These are phyloP conservation scores for Ganoderma lucidum DNA, from an alignment of 1,284 basidiomycete species.

Conservation along the genomic window DNA sequence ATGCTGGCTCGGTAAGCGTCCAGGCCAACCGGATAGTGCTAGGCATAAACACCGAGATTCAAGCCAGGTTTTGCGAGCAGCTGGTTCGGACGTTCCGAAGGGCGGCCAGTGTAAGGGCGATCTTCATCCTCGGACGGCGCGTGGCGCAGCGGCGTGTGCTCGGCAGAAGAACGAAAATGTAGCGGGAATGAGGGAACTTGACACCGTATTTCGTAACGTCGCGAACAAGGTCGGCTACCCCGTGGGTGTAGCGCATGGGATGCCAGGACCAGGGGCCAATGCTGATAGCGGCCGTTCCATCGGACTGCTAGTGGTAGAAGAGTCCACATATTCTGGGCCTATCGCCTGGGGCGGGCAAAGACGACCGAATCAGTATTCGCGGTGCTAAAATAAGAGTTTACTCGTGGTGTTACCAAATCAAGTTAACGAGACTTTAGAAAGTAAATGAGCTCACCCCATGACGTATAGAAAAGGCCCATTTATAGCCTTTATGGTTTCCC, in stretches of 20 bases:
- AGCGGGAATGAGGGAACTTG: not conserved
- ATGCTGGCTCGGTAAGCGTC: not conserved
- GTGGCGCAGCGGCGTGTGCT: constrained; percentile 9
- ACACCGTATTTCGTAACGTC: not conserved
- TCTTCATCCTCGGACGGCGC: constrained; percentile 1
- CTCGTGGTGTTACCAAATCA: not conserved
- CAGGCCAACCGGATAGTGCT: not conserved
- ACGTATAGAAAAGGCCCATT: not conserved
- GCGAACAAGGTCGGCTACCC: not conserved
- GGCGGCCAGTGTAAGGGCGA: not conserved
- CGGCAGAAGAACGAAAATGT: constrained; percentile 7
- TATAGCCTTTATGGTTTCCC: not conserved
- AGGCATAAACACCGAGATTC: not conserved
- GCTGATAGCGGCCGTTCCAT: not conserved
- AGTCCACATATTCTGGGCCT: not conserved
- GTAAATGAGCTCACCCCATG: not conserved
- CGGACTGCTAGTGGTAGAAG: not conserved
- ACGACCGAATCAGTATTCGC: not conserved
- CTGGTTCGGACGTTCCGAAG: not conserved
- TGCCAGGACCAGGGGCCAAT: not conserved
- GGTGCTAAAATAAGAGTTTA: constrained; percentile 2
- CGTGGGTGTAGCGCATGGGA: not conserved
- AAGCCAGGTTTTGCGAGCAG: not conserved
- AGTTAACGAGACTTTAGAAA: not conserved
- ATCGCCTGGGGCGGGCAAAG: not conserved